Evolutionary conservation across 1,139 yeast species (phyloP).

Genomic region (Zygotorulaspora mrakii): DNA sequence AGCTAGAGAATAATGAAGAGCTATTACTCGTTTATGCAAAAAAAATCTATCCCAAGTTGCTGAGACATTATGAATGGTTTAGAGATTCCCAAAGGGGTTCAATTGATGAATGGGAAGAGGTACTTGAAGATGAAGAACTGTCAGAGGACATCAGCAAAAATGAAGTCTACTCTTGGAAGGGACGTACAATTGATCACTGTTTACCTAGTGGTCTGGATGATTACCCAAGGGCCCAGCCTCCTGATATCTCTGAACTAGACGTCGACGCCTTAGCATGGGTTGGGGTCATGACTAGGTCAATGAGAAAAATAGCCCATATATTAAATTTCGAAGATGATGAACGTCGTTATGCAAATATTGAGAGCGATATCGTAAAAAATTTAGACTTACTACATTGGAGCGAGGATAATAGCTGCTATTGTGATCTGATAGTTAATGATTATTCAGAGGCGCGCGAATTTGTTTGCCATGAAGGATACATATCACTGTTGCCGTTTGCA

Average conservation of each 20-base stretch:
- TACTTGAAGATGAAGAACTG: constrained; percentile 27
- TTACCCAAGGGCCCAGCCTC: constrained; percentile 80
- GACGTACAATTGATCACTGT: constrained; percentile 80
- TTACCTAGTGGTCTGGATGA: constrained; percentile 94
- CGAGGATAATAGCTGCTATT: constrained; percentile 59
- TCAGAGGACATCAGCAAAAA: constrained; percentile 43
- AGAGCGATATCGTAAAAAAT: constrained; percentile 55
- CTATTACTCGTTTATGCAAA: constrained; percentile 58
- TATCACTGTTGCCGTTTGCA: constrained; percentile 80
- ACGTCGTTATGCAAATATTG: constrained; percentile 48
- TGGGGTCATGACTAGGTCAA: constrained; percentile 83
- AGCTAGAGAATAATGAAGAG: constrained; percentile 54
- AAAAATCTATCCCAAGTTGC: constrained; percentile 69
- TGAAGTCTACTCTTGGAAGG: constrained; percentile 90
- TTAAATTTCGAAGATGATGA: constrained; percentile 59
- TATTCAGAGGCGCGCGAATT: constrained; percentile 43
- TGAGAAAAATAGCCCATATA: constrained; percentile 69
- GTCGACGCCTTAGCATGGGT: constrained; percentile 92
- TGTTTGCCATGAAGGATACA: constrained; percentile 87
- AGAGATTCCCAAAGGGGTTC: constrained; percentile 76
- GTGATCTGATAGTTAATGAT: constrained; percentile 77
- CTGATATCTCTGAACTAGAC: constrained; percentile 84
- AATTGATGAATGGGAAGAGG: constrained; percentile 49
- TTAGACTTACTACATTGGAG: constrained; percentile 81
- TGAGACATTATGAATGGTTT: constrained; percentile 82